Base-by-base conservation (phyloP, 2,329 filamentous ascomycete genomes). In the Zymoseptoria pseudotritici region DNA sequence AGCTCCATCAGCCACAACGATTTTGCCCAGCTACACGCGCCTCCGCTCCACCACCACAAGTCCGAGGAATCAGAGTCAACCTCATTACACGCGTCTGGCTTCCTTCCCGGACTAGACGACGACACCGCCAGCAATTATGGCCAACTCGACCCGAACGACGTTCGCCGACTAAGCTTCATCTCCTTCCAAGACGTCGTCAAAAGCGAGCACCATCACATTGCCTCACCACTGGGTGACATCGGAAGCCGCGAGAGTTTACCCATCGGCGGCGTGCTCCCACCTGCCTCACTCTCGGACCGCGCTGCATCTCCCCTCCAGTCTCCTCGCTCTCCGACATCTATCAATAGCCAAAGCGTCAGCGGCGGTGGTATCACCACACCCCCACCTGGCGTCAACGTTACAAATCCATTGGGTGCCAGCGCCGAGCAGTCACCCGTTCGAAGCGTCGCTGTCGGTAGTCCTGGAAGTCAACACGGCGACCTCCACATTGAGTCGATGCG, bases 171-270 rank as follows among this genome's bases (percentile, higher is more conserved):
- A 63, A 94, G 89, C 73, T 97, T 97, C 77, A 96, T 97, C 72
- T 96, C 91, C 7, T 97, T 97, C 75, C 92, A 93, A 62, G 93
- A 97, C 70, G 91, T 97, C 9, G 91, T 97, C 50, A 91, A 96
- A 72, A 83, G 87, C 36, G 90, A 94, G 73, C 89, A 93, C 69
- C 63, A 67, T 24, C 66, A 70, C 26, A 61, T 63, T 26, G 61
- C 63, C 17, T 66, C 65, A 31, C 57, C 62, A 6, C 42, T 69
- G 9, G 58, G 63, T 29, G 84, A 84, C 29, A 83, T 86, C 46
- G 80, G 83, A 53, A 86, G 82, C 66, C 80, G 87, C 65, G 89
- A 93, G 61, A 87, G 86, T 58, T 80, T 89, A 59, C 86, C 91
- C 71, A 66, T 71, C 50, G 58, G 64, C 9, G 64, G 60, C 36